These are phyloP conservation scores for Spongispora temasekensis DNA, from an alignment of 1,284 basidiomycete genomes.

Conservation along the genomic window DNA sequence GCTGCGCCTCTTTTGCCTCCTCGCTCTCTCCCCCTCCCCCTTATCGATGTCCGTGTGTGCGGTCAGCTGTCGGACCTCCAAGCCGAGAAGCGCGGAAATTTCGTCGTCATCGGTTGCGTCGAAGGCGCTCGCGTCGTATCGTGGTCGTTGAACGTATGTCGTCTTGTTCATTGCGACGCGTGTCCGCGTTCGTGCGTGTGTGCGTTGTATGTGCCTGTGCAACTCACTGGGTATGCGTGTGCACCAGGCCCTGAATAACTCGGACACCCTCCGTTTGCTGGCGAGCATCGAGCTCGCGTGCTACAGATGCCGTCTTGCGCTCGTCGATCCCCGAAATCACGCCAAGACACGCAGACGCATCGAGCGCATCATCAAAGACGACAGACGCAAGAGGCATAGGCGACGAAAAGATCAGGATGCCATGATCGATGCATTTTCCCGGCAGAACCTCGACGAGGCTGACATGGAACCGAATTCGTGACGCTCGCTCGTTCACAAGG, in stretches of 20 bases:
- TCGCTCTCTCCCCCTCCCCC: constrained; percentile 32
- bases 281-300: constrained; percentile 81
- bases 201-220: neutral
- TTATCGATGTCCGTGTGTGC: neutral
- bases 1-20: constrained; percentile 36
- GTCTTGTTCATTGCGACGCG: constrained; percentile 5
- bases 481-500: constrained; percentile 8
- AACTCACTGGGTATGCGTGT: constrained; percentile 7
- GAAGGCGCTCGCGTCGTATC: constrained; percentile 71
- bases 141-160: constrained; percentile 77
- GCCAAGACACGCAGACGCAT: constrained; percentile 65
- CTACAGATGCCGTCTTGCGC: constrained; percentile 66
- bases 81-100: constrained; percentile 82
- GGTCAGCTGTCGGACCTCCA: constrained; percentile 66
- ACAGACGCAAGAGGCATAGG: constrained; percentile 73
- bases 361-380: constrained; percentile 76
- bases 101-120: constrained; percentile 76
- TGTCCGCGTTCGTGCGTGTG: neutral
- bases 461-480: constrained; percentile 27
- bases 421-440: constrained; percentile 74
- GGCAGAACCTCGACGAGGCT: constrained; percentile 51
- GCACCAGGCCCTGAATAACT: constrained; percentile 69
- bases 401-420: constrained; percentile 78
- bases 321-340: constrained; percentile 63
- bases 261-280: constrained; percentile 74